A percentile compares a stretch with the other conserved stretches of the same genome.
These are phyloP conservation scores for Pisolithus orientalis DNA, from an alignment of 768 basidiomycete genomes.

Conservation along the genomic window DNA sequence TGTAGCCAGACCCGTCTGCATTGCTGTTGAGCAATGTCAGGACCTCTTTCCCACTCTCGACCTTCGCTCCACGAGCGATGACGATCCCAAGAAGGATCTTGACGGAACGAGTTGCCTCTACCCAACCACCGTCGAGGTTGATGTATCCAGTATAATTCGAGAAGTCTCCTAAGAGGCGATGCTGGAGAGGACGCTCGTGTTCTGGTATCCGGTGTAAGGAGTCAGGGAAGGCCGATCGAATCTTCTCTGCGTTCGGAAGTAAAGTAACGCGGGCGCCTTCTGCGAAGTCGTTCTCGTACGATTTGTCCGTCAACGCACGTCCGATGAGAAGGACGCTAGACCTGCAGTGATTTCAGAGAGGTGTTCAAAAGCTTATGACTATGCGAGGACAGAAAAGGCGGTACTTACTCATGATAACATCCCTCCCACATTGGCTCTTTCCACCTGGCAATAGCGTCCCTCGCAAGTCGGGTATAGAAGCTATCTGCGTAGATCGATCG, in stretches of 20 bases:
- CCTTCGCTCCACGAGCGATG: conserved; percentile 47
- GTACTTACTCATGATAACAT: conserved; percentile 74
- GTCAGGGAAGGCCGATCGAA: conserved; percentile 45
- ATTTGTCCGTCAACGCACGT: conserved; percentile 42
- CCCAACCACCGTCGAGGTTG: conserved; percentile 84
- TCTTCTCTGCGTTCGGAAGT: conserved; percentile 32
- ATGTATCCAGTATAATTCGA: conserved; percentile 46
- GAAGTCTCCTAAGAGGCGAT: conserved; percentile 12
- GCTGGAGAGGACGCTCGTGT: conserved; percentile 14
- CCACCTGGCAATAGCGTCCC: conserved; percentile 76
- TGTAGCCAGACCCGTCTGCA: conserved; percentile 28
- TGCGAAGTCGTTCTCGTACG: conserved; percentile 56
- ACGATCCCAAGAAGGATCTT: conserved; percentile 50
- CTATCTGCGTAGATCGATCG: conserved; percentile 66
- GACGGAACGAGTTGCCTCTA: conserved; percentile 65
- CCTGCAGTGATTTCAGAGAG: conserved; percentile 29
- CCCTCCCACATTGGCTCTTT: conserved; percentile 63
- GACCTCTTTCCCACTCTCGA: conserved; percentile 56
- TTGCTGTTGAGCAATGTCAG: conserved; percentile 34
- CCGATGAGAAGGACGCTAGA: conserved; percentile 56
- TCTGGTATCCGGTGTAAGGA: conserved; percentile 7
- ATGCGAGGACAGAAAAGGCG: neutral
- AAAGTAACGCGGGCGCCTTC: conserved; percentile 43
- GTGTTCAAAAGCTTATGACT: neutral
- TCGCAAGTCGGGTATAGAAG: conserved; percentile 65